Evolutionary conservation across 768 basidiomycete species (phyloP), one percentile per base, ranked within the genome.

Genomic region (Fistulinella prunicolor): DNA sequence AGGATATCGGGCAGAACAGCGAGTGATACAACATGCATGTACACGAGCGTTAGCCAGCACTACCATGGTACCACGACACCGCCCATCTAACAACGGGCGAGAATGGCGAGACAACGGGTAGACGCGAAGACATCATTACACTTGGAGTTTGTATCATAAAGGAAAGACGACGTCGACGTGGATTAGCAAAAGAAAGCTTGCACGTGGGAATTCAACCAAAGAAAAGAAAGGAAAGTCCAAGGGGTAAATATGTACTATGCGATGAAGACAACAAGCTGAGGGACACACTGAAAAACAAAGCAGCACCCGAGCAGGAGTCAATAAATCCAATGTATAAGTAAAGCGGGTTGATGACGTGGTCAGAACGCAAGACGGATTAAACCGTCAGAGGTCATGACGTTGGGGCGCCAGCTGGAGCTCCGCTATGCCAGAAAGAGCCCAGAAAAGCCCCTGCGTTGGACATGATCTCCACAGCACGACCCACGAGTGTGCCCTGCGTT

Each of bases 371-470:
- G 32, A 17, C 20, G 17, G 16, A 32, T 26, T 5, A 6, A 36
- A 19, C 9, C 20, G n/a, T n/a, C n/a, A 22, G 34, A 23, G 24
- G 21, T 64, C 49, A 64, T 20, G 58, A 52, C 20, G 62, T 36
- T n/a, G 62, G 20, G 26, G 59, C 52, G 20, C 58, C 46, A 16
- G 60, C 30, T 26, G 57, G 52, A 17, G 55, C 10, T 17, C 65
- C 59, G 37, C 32, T 59, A 47, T 69, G 68, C 82, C 81, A 84
- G 50, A 84, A 69, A 19, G 76, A 70, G 19, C 89, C 86, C 17
- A 93, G 61, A 57, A 86, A 83, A 37, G 87, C 86, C 17, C 88
- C 83, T 2, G 91, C 91, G 43, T 78, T 83, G 37, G 80, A 83
- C 49, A 93, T 86, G 34, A 94, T 87, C 44, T 86, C 89, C 17